These are phyloP conservation scores for Pluteus cervinus DNA, from an alignment of 768 basidiomycete genomes.

Conservation along the genomic window DNA sequence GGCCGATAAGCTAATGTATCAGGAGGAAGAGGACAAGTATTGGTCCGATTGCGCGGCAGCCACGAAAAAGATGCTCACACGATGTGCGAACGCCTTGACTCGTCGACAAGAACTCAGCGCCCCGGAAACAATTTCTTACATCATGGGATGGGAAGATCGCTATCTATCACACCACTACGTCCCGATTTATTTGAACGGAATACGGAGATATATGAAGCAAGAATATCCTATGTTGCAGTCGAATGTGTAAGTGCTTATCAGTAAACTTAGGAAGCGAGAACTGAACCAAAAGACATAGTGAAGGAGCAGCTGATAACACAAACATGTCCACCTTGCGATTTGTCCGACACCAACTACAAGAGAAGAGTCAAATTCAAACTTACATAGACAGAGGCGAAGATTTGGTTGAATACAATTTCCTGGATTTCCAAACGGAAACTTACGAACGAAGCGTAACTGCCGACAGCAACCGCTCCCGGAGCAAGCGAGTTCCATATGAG, in stretches of 20 bases:
- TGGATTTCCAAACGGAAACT: conserved; percentile 14
- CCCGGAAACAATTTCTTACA: conserved; percentile 28
- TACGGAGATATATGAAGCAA: conserved; percentile 9
- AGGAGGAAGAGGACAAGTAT: conserved; percentile 9
- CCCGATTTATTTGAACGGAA: conserved; percentile 25
- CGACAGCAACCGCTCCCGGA: conserved; percentile 7
- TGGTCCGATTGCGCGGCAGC: conserved; percentile 9
- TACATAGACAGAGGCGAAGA: conserved; percentile 13
- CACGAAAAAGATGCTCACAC: conserved; percentile 23
- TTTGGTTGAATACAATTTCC: conserved; percentile 6
- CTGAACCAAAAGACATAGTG: neutral
- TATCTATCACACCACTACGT: conserved; percentile 30
- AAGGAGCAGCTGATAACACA: neutral
- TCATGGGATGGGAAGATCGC: conserved; percentile 37
- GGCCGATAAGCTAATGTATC: conserved; percentile 22
- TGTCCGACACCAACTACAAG: neutral
- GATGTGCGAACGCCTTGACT: conserved; percentile 25
- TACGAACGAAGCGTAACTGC: conserved; percentile 11
- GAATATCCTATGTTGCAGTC: conserved; percentile 7
- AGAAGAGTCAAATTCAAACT: conserved; percentile 14
- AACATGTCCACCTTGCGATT: neutral
- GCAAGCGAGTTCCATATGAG: conserved; percentile 14
- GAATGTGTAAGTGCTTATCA: conserved; percentile 1
- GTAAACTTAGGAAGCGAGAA: neutral
- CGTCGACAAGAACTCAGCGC: conserved; percentile 30